Conservation (phyloP, 2,329 filamentous ascomycete species). For the Exophiala calicioides region DNA sequence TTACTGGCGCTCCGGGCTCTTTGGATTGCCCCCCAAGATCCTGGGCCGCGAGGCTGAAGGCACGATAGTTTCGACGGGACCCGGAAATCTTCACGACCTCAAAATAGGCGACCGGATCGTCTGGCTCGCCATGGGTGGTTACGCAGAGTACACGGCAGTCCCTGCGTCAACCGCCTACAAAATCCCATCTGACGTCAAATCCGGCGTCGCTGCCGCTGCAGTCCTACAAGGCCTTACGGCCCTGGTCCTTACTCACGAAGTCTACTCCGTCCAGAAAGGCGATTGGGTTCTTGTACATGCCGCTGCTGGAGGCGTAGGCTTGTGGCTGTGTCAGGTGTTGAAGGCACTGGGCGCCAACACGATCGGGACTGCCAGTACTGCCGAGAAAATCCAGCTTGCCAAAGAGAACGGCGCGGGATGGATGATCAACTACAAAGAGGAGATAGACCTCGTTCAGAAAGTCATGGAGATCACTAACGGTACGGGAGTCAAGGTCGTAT, state of each 20-base stretch:
- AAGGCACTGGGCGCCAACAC: too few relatives aligned
- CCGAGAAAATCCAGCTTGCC: too few relatives aligned
- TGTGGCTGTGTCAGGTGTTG: too few relatives aligned
- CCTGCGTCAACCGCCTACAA: slow-evolving; percentile 58
- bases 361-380: too few relatives aligned
- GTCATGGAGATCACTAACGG: too few relatives aligned
- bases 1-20: slow-evolving; percentile 84
- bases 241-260: slow-evolving; percentile 74
- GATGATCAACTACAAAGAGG: too few relatives aligned
- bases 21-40: slow-evolving; percentile 65
- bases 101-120: slow-evolving; percentile 69
- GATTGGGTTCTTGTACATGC: slow-evolving; percentile 85
- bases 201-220: slow-evolving; percentile 66
- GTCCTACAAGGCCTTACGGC: slow-evolving; percentile 84
- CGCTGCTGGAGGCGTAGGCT: slow-evolving; percentile 78
- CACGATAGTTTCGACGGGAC: slow-evolving; percentile 62
- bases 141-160: slow-evolving; percentile 61
- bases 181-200: slow-evolving; percentile 63
- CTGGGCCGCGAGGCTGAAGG: slow-evolving; percentile 79
- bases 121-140: slow-evolving; percentile 60
- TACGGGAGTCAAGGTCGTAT: too few relatives aligned
- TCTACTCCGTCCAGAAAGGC: slow-evolving; percentile 68
- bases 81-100: slow-evolving; percentile 40
- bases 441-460: too few relatives aligned
- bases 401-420: too few relatives aligned